Base-by-base conservation (phyloP, 2,329 filamentous ascomycete species). In the Fusarium newnesense region DNA sequence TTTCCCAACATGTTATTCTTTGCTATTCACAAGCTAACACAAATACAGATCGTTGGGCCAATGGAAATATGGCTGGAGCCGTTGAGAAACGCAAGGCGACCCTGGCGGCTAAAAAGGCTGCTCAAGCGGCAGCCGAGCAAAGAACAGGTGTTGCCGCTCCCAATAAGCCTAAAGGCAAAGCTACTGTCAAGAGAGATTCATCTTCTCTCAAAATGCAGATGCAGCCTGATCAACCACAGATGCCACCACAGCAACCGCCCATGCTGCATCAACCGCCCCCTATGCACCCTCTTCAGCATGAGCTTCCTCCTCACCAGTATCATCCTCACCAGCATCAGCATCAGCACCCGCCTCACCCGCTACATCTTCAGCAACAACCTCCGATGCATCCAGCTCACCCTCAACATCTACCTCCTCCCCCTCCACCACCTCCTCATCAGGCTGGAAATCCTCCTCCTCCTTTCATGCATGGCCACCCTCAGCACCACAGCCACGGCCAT, bases 21-120 rank as follows among this genome's bases (percentile, higher is more conserved):
- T 18, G 44, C 30, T 67, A 43, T 68, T 69, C 65, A 64, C 54
- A 24, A 50, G 67, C 81, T 82, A 78, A 79, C 76, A 52, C 43
- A 21, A 19, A 42, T 54, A 47, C 49, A 89, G 88, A 86, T 69
- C 87, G 89, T 65, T 91, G 89, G 89, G 86, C 87, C 52, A 89
- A 87, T 36, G 89, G 89, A 24, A 88, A 88, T 58, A 91, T 91
- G 89, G 84, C 85, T 16, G 85, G 83, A 19, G 89, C 88, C n/a
- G 88, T 90, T 56, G 86, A 87, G 71, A 90, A 90, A 77, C 85
- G 88, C 59, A 89, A 89, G 75, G 88, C 87, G 5, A 91, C 88
- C 1, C 85, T 90, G 12, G 88, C 87, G 5, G 86, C 86, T 5
- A 90, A 90, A 79, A 90, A 90, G 80, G 84, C 84, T 19, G 83